Evolutionary conservation across 768 basidiomycete species (phyloP), one percentile per base, ranked within the genome.

Genomic region (Mycena chlorophos): DNA sequence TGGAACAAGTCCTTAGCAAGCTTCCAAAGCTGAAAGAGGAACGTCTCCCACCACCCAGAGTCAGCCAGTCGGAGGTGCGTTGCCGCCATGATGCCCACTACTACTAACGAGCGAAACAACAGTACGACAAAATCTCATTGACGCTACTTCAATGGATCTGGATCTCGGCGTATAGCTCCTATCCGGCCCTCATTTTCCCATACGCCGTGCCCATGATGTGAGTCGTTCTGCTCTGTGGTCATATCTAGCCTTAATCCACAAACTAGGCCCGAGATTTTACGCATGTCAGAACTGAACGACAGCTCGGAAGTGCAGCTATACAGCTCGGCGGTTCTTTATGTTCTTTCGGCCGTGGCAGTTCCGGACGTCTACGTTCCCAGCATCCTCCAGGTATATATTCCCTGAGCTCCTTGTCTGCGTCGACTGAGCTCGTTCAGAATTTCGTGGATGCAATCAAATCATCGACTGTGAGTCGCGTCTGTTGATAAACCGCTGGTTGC

Each of bases 211-310:
- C 83, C 13, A 76, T 94, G 70, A 78, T 96, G 89, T 94, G 57
- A 57, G 89, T 79, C 27, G 4, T 48, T 55, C 53, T 51, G 46
- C 40, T 54, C 29, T 34, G 50, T n/a, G n/a, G n/a, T n/a, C 39
- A 60, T 56, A 48, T 13, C 20, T 34, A 50, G 22, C 27, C 38
- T 25, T 19, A 29, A 60, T 49, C 49, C 30, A 26, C 54, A 45
- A 54, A 38, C 4, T 65, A 94, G 92, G 67, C 91, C 91, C 31
- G 91, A 92, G 68, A 88, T 93, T 55, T 80, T 95, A 66, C 86
- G 84, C 58, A 91, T 96, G 88, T 86, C 91, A 52, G 94, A 96
- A 65, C 79, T 95, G 54, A 93, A 88, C 66, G 94, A 96, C 65
- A 87, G 79, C 68, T 76, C 85, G 6, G 94, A 95, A 54, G 69